Evolutionary conservation across 176 grass and related monocot species (phyloP).

Genomic region (Oryza australiensis): DNA sequence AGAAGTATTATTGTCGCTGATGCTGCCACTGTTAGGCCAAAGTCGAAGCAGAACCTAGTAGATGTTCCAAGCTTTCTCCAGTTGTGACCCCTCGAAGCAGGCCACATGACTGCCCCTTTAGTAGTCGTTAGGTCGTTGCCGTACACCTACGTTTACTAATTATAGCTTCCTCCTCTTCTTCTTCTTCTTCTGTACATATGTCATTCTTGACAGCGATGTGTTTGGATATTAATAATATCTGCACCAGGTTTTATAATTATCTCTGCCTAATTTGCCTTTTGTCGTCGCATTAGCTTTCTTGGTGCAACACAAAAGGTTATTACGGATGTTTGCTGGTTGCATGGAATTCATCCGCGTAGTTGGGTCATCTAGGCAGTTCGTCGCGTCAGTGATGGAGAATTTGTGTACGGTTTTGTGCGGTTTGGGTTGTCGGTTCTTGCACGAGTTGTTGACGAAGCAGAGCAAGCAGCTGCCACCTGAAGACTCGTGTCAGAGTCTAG

Average conservation of each 20-base stretch:
- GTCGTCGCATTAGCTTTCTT: neutral
- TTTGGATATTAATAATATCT: neutral
- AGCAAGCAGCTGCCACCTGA: neutral
- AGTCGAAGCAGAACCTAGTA: constrained; percentile 11
- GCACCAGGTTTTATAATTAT: neutral
- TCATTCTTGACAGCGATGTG: constrained; percentile 17
- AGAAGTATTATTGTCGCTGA: too few species aligned
- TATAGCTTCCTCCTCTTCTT: neutral
- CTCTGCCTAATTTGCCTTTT: neutral
- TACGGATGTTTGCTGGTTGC: neutral
- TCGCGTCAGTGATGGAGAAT: neutral
- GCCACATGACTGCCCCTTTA: constrained; percentile 17
- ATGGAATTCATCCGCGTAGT: neutral
- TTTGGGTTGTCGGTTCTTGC: neutral
- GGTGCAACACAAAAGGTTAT: neutral
- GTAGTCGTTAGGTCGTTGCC: neutral
- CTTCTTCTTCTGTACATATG: constrained; percentile 22
- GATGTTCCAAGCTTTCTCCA: constrained; percentile 38
- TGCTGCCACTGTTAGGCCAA: constrained; percentile 19
- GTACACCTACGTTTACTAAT: constrained; percentile 21
- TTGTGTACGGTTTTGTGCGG: neutral
- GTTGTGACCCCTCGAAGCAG: neutral
- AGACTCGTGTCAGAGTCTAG: neutral
- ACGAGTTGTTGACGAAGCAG: neutral
- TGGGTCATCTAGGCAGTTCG: constrained; percentile 4